A percentile compares a stretch with the other conserved stretches of the same genome.
phyloP scores from a whole-genome alignment of 768 basidiomycete species.

The Podaxis sp. region DNA sequence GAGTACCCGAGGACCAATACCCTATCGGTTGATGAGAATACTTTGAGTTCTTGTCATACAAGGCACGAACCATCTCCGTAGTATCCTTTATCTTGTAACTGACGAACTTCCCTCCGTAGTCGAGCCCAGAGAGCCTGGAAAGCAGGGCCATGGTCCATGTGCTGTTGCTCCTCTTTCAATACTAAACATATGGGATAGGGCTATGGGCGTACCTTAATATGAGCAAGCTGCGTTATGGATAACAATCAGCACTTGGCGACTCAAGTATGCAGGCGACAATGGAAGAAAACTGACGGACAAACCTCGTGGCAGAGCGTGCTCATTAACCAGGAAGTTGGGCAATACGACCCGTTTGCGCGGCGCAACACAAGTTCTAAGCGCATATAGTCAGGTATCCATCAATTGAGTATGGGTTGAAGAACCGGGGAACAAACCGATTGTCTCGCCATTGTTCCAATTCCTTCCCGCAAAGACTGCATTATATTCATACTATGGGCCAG shows the following conservation, averaged over 20 bases:
- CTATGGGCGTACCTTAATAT: conserved; percentile 60
- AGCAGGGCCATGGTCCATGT: conserved; percentile 76
- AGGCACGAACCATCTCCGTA: conserved; percentile 70
- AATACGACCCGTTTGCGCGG: conserved; percentile 57
- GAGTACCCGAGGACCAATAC: conserved; percentile 78
- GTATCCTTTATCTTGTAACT: conserved; percentile 73
- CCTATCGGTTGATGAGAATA: conserved; percentile 40
- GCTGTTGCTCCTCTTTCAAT: conserved; percentile 35
- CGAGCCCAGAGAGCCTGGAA: conserved; percentile 77
- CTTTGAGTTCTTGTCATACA: neutral
- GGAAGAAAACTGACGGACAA: conserved; percentile 17
- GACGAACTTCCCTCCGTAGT: conserved; percentile 63
- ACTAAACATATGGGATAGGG: neutral
- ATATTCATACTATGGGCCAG: conserved; percentile 61
- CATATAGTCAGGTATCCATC: conserved; percentile 3
- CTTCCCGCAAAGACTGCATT: conserved; percentile 79
- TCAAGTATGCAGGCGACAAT: neutral
- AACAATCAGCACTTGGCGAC: neutral
- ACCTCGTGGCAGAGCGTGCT: conserved; percentile 86
- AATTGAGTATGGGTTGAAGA: neutral
- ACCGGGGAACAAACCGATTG: conserved; percentile 49
- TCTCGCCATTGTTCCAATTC: conserved; percentile 86
- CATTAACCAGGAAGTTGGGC: conserved; percentile 67
- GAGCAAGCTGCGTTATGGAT: conserved; percentile 57
- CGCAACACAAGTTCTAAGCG: conserved; percentile 74